Conservation (phyloP, 345 rosid species). For the Populus alba region DNA sequence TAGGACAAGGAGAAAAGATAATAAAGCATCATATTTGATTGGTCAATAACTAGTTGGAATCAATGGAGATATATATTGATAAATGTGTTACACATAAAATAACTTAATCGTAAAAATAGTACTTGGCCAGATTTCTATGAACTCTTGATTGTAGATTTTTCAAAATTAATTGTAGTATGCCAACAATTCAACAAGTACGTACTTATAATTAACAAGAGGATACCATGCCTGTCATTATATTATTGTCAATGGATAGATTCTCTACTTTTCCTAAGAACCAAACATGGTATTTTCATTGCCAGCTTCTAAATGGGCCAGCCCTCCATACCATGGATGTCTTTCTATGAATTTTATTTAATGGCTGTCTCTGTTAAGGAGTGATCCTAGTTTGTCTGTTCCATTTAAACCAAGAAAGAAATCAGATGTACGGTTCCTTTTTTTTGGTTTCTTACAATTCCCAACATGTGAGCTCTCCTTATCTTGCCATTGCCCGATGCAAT, state of each 20-base stretch:
- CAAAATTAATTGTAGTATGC: too few species aligned
- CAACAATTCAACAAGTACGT: too few species aligned
- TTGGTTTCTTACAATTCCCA: not conserved
- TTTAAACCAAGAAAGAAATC: not conserved
- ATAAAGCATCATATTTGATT: too few species aligned
- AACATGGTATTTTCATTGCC: conserved; percentile 6
- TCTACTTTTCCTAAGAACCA: not conserved
- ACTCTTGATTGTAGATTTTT: not conserved
- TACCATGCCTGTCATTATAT: not conserved
- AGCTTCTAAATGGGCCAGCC: conserved; percentile 6
- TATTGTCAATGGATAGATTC: not conserved
- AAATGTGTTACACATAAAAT: too few species aligned
- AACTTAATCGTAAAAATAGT: too few species aligned
- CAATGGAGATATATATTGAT: not conserved
- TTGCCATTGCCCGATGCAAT: not conserved
- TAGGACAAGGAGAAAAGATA: too few species aligned
- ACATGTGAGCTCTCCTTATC: conserved; percentile 6
- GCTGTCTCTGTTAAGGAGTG: not conserved
- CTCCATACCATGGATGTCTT: not conserved
- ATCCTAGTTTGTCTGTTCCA: conserved; percentile 7
- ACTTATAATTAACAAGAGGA: too few species aligned
- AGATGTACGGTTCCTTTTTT: not conserved
- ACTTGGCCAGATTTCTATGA: not conserved
- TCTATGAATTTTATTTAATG: not conserved
- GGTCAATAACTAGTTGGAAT: too few species aligned